Base-by-base conservation (phyloP, 352 stramenopile genomes). In the Nothophytophthora sp. region DNA sequence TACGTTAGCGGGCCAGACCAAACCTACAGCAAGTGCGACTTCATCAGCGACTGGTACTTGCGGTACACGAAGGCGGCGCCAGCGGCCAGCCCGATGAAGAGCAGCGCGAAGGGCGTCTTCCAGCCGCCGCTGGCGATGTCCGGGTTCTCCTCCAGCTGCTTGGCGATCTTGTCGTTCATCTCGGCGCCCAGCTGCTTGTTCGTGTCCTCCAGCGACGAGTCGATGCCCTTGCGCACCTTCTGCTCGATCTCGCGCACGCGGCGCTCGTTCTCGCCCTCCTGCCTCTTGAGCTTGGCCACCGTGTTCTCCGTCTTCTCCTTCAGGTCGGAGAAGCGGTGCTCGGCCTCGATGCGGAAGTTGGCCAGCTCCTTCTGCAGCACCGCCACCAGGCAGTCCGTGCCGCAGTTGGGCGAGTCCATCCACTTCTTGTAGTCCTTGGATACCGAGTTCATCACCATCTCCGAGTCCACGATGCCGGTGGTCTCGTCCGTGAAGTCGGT, bases 261-360 rank as follows among this genome's bases (percentile, higher is more conserved):
- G 34, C 67, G 73, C 57, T 95, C 82, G 55, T 92, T 92, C 44
- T 88, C 72, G 36, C 67, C 58, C 55, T 95, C 84, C 48, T 90
- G 78, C 34, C 72, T 73, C 59, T 82, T 83, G 20, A 95, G 65
- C 54, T 92, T 91, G 25, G 39, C 51, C 11, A 95, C 81, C 15
- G 73, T 91, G 57, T 90, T 88, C 46, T 76, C 70, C n/a, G 80
- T 95, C 66, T 90, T 91, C 54, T 95, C 84, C 66, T 92, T 91
- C 35, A 95, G 49, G 54, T 92, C 82, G 8, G 78, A 67, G 50
- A 95, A 90, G 36, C 79, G 76, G 63, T 95, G 84, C 56, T 95
- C 84, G 10, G 81, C 81, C 32, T 90, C 71, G 25, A 94, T 64
- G 43, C 79, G 81, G 59, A 94, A 92, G 54, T 92, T 94, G 22